A percentile compares a stretch with the other conserved stretches of the same genome.
phyloP scores from a whole-genome alignment of 768 basidiomycete species.

The Leccinum sublutescens region DNA sequence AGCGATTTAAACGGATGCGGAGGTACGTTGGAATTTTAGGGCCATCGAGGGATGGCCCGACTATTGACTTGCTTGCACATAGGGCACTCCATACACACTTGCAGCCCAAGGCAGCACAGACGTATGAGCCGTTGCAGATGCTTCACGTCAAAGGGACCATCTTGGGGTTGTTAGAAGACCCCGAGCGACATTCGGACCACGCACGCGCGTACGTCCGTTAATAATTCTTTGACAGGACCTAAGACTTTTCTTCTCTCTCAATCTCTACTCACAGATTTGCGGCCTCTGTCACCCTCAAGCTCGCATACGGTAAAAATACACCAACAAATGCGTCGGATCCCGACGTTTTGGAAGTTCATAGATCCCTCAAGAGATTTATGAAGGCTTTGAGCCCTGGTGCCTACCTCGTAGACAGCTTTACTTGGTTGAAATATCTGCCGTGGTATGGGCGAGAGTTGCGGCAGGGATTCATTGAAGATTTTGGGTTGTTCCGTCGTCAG shows the following conservation, averaged over 20 bases:
- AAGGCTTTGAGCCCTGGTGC: slow-evolving; percentile 28
- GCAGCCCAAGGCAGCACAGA: slow-evolving; percentile 44
- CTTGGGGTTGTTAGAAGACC: slow-evolving; percentile 11
- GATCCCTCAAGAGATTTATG: slow-evolving; percentile 20
- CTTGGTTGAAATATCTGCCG: slow-evolving; percentile 45
- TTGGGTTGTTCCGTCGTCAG: slow-evolving; percentile 45
- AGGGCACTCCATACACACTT: slow-evolving; percentile 56
- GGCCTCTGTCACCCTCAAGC: slow-evolving; percentile 13
- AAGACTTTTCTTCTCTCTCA: neutral
- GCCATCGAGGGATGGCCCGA: neutral
- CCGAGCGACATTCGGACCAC: slow-evolving; percentile 10
- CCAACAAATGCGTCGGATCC: slow-evolving; percentile 15
- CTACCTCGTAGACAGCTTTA: slow-evolving; percentile 35
- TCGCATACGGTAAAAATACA: slow-evolving; percentile 22
- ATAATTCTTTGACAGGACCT: slow-evolving; percentile 32
- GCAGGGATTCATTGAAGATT: slow-evolving; percentile 49
- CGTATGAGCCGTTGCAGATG: slow-evolving; percentile 45
- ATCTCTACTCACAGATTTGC: slow-evolving; percentile 12
- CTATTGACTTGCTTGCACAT: neutral
- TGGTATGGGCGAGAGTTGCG: slow-evolving; percentile 55
- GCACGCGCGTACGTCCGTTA: slow-evolving; percentile 35
- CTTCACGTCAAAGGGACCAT: slow-evolving; percentile 23
- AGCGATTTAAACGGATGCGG: slow-evolving; percentile 53
- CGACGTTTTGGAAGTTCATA: slow-evolving; percentile 19
- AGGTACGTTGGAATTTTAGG: slow-evolving; percentile 33